These are phyloP conservation scores for Lactarius indigo DNA, from an alignment of 768 basidiomycete species.

Conservation along the genomic window DNA sequence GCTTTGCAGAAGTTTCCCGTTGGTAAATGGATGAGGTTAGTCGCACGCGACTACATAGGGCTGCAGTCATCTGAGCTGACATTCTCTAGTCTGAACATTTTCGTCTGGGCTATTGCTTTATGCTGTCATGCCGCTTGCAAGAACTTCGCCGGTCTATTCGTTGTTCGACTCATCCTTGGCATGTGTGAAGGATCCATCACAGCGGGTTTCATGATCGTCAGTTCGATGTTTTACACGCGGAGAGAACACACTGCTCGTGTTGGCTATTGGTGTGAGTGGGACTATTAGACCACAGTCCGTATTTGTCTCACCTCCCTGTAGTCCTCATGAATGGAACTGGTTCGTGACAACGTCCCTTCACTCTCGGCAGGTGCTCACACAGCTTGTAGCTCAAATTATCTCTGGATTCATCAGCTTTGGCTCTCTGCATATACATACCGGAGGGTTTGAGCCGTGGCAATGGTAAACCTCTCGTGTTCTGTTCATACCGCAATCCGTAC, in stretches of 20 bases:
- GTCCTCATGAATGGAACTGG: conserved; percentile 77
- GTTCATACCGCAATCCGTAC: conserved; percentile 13
- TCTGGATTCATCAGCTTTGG: conserved; percentile 69
- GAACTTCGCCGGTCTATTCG: conserved; percentile 62
- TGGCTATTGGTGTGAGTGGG: conserved; percentile 70
- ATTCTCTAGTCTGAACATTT: conserved; percentile 53
- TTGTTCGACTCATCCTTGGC: conserved; percentile 61
- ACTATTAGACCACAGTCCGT: neutral
- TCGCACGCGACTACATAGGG: neutral
- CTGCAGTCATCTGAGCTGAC: neutral
- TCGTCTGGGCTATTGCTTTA: conserved; percentile 61
- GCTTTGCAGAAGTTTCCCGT: conserved; percentile 71
- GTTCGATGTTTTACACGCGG: conserved; percentile 74
- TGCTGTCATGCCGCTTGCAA: conserved; percentile 66
- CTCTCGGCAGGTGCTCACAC: neutral
- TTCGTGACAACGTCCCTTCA: conserved; percentile 26
- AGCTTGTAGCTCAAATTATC: conserved; percentile 57
- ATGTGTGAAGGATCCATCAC: conserved; percentile 72
- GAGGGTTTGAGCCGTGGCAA: conserved; percentile 65
- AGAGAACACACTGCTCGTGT: conserved; percentile 65
- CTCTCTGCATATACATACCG: conserved; percentile 54
- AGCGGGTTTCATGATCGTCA: conserved; percentile 74
- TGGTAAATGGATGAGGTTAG: conserved; percentile 77
- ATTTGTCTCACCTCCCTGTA: conserved; percentile 28
- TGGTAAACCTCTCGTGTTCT: conserved; percentile 40